Evolutionary conservation across 116 monocot genomes (phyloP).

Genomic region (Posidonia oceanica): DNA sequence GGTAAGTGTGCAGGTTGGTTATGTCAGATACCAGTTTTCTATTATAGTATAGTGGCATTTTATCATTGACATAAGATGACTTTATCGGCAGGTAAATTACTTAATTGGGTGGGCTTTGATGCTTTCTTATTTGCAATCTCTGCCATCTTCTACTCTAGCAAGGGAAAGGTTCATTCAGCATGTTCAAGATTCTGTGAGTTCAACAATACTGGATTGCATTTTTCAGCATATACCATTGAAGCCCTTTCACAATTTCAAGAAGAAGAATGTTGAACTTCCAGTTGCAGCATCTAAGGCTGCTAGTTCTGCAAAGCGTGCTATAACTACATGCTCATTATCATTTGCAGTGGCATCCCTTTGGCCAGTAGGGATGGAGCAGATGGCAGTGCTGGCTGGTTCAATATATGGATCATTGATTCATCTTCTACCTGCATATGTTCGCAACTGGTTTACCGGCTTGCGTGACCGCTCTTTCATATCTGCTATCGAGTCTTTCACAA

Average conservation of each 20-base stretch:
- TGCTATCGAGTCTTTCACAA: conserved; percentile 83
- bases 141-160: conserved; percentile 55
- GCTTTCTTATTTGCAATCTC: conserved; percentile 54
- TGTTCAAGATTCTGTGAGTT: conserved; percentile 70
- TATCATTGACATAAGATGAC: neutral
- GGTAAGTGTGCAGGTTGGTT: conserved; percentile 26
- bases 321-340: conserved; percentile 36
- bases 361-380: conserved; percentile 54
- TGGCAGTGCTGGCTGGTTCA: conserved; percentile 82
- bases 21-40: neutral
- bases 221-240: conserved; percentile 93
- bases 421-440: conserved; percentile 86
- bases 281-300: conserved; percentile 61
- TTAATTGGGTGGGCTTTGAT: conserved; percentile 83
- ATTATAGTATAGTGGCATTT: neutral
- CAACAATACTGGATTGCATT: conserved; percentile 57
- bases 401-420: conserved; percentile 90
- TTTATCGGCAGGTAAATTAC: conserved; percentile 53
- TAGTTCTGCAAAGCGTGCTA: conserved; percentile 55
- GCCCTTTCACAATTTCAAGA: conserved; percentile 28
- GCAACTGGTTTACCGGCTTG: conserved; percentile 78
- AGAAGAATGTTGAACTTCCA: conserved; percentile 56
- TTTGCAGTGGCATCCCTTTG: conserved; percentile 61
- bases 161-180: conserved; percentile 54
- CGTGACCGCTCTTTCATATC: conserved; percentile 71